Percentiles rank a stretch among this genome's conserved stretches.
Evolutionary conservation across 2,329 filamentous ascomycete species (phyloP).

Genomic region (Calonectria montana): DNA sequence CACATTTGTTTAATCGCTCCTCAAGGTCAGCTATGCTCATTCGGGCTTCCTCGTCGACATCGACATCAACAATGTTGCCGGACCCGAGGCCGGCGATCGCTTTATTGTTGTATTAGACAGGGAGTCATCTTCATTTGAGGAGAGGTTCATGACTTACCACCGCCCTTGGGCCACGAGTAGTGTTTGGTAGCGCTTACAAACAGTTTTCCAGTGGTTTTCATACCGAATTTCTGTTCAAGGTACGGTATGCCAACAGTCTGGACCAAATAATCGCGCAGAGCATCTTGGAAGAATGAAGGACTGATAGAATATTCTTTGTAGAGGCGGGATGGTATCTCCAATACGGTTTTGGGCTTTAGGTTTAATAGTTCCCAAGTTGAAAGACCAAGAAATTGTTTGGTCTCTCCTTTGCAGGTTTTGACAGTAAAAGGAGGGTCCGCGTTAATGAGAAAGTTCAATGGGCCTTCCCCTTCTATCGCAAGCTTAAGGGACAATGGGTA

Average conservation of each 20-base stretch:
- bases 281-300: neutral
- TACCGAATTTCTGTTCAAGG: neutral
- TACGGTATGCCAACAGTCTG: neutral
- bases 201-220: neutral
- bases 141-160: neutral
- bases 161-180: neutral
- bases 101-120: neutral
- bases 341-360: neutral
- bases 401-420: neutral
- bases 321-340: neutral
- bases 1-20: neutral
- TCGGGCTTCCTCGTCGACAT: neutral
- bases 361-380: neutral
- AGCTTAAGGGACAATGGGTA: neutral
- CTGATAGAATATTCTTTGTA: neutral
- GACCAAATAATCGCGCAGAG: neutral
- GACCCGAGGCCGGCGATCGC: neutral
- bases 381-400: neutral
- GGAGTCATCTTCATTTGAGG: too few relatives aligned
- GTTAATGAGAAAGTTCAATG: neutral
- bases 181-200: neutral
- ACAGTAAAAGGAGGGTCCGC: neutral
- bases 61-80: neutral
- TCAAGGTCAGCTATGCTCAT: neutral
- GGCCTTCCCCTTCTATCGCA: neutral